A percentile compares a stretch with the other conserved stretches of the same genome.
phyloP scores from a whole-genome alignment of 768 basidiomycete species.

The Scleroderma bovista region DNA sequence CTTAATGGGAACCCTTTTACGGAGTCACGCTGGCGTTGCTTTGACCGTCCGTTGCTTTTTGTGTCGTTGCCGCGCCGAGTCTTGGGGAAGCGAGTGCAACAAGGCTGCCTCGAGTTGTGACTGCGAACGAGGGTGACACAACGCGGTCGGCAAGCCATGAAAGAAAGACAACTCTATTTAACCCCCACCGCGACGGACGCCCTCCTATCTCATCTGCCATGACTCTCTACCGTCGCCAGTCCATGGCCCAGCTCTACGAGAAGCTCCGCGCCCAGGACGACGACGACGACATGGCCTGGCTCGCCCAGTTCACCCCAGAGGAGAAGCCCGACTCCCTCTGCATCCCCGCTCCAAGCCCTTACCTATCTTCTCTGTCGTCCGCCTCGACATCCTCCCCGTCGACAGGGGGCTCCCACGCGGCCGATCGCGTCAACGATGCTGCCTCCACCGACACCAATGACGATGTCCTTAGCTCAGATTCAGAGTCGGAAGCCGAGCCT shows the following conservation, averaged over 20 bases:
- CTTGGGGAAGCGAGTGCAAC: slow-evolving; percentile 19
- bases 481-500: slow-evolving; percentile 25
- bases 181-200: slow-evolving; percentile 4
- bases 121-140: slow-evolving; percentile 32
- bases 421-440: slow-evolving; percentile 8
- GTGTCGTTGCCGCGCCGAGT: slow-evolving; percentile 12
- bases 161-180: slow-evolving; percentile 34
- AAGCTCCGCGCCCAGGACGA: slow-evolving; percentile 31
- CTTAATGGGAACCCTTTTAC: slow-evolving; percentile 21
- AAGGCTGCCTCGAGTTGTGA: slow-evolving; percentile 34
- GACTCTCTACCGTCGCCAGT: slow-evolving; percentile 30
- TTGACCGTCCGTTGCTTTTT: slow-evolving; percentile 7
- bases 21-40: slow-evolving; percentile 24
- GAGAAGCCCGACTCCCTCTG: slow-evolving; percentile 26
- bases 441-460: slow-evolving; percentile 17
- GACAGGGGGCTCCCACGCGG: slow-evolving; percentile 4
- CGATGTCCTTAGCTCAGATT: slow-evolving; percentile 22
- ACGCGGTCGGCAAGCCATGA: slow-evolving; percentile 38
- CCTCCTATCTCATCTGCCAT: slow-evolving; percentile 15
- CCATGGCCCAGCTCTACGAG: slow-evolving; percentile 32
- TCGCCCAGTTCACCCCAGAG: slow-evolving; percentile 30
- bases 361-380: slow-evolving; percentile 25
- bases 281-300: slow-evolving; percentile 31
- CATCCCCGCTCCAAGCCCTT: slow-evolving; percentile 13
- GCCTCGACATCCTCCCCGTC: slow-evolving; percentile 21